Evolutionary conservation across 257 asterid species (phyloP).

Genomic region (Cordia subcordata): DNA sequence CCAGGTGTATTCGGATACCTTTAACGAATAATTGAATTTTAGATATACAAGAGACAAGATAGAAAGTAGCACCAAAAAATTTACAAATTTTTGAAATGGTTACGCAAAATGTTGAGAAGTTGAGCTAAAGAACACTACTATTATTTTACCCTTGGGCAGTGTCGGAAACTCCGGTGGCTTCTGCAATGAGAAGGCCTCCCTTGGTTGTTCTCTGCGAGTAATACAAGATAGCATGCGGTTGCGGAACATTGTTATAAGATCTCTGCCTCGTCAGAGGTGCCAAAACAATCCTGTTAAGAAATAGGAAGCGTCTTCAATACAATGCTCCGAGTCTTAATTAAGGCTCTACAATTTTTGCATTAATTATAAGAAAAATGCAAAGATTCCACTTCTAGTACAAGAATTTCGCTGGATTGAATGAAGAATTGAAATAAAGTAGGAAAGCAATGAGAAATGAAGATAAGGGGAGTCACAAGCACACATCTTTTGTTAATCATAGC

Average conservation of each 20-base stretch:
- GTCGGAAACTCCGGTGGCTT: slow-evolving; percentile 55
- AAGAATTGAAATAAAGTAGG: too few species aligned
- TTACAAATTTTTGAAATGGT: background rate
- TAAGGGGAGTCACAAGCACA: too few species aligned
- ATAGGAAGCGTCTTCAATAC: background rate
- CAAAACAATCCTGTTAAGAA: slow-evolving; percentile 49
- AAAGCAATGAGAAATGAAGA: too few species aligned
- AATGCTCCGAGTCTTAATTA: background rate
- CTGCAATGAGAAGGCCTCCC: slow-evolving; percentile 51
- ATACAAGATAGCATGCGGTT: slow-evolving; percentile 56
- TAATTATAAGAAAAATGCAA: too few species aligned
- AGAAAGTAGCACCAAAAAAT: background rate
- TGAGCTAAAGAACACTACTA: background rate
- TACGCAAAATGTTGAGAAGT: too few species aligned
- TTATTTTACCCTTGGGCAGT: slow-evolving; percentile 33
- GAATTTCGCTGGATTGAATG: too few species aligned
- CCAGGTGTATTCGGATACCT: slow-evolving; percentile 13
- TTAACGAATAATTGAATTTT: background rate
- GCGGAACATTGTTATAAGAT: slow-evolving; percentile 54
- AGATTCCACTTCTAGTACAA: too few species aligned
- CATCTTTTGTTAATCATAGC: too few species aligned
- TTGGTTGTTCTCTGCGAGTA: slow-evolving; percentile 59
- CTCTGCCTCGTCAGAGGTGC: slow-evolving; percentile 69
- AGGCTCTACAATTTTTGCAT: too few species aligned
- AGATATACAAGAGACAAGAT: background rate